A percentile compares a stretch with the other conserved stretches of the same genome.
Conservation (phyloP, 1,284 basidiomycete genomes). For the Leccinum pachyderme region DNA sequence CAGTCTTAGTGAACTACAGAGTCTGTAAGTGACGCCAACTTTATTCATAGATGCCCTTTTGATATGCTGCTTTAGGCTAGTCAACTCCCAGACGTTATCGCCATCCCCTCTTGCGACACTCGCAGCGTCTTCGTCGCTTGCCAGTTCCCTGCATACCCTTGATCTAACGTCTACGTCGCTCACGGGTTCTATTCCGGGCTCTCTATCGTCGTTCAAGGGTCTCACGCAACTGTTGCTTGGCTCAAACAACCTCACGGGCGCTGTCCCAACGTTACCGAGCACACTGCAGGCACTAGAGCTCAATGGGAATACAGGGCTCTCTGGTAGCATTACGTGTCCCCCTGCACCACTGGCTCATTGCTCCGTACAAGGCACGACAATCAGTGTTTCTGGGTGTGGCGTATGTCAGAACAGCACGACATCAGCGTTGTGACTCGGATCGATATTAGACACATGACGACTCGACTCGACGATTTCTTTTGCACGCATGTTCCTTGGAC, state of each 20-base stretch:
- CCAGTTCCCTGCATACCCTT: slow-evolving; percentile 37
- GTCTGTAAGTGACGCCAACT: slow-evolving; percentile 36
- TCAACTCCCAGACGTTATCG: slow-evolving; percentile 29
- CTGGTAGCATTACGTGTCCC: slow-evolving; percentile 24
- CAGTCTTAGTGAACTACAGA: slow-evolving; percentile 36
- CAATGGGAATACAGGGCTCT: slow-evolving; percentile 29
- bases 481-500: neutral
- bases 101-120: slow-evolving; percentile 33
- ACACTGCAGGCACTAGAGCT: slow-evolving; percentile 33
- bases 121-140: slow-evolving; percentile 35
- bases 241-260: slow-evolving; percentile 34
- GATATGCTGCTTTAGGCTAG: slow-evolving; percentile 16
- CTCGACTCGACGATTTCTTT: neutral
- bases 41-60: neutral
- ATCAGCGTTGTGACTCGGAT: neutral
- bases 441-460: slow-evolving; percentile 2
- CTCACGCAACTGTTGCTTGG: slow-evolving; percentile 35
- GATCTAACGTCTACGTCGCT: slow-evolving; percentile 37
- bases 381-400: slow-evolving; percentile 23
- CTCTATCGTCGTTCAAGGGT: slow-evolving; percentile 25
- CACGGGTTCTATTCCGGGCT: slow-evolving; percentile 30
- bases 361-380: slow-evolving; percentile 21
- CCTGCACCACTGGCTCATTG: slow-evolving; percentile 18
- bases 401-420: slow-evolving; percentile 21
- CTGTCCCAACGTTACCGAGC: slow-evolving; percentile 32